These are phyloP conservation scores for Pueraria montana DNA, from an alignment of 306 rosid species.

Conservation along the genomic window DNA sequence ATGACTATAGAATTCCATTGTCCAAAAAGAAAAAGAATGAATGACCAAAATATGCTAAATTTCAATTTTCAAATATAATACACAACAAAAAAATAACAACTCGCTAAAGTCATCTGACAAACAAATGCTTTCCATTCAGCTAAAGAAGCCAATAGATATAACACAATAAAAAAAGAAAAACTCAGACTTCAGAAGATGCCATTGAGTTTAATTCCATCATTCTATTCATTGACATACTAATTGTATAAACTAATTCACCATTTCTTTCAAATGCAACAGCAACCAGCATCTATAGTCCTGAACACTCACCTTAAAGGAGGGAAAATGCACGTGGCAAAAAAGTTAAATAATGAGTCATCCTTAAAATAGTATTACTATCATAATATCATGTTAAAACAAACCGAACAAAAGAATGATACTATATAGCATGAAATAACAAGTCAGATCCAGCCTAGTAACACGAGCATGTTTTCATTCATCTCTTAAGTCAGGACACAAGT, in stretches of 20 bases:
- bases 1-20: background rate
- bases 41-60: background rate
- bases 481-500: constrained; percentile 1
- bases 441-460: background rate
- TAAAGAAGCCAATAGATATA: background rate
- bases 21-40: background rate
- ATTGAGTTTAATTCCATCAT: constrained; percentile 18
- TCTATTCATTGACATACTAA: background rate
- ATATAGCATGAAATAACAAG: too few relatives aligned
- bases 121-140: background rate
- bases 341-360: background rate
- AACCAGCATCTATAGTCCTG: background rate
- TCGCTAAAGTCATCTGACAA: background rate
- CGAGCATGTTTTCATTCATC: background rate
- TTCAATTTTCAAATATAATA: too few relatives aligned
- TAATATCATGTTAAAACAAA: too few relatives aligned
- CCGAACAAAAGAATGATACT: too few relatives aligned
- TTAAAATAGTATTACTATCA: background rate
- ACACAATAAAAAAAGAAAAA: background rate
- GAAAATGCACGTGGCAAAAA: background rate
- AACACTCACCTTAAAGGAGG: background rate
- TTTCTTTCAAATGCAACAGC: constrained; percentile 4
- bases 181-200: background rate
- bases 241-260: background rate
- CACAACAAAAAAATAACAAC: too few relatives aligned